Percentiles rank a stretch among this genome's conserved stretches.
These are phyloP conservation scores for Torulaspora indica DNA, from an alignment of 805 yeast genomes.

Conservation along the genomic window DNA sequence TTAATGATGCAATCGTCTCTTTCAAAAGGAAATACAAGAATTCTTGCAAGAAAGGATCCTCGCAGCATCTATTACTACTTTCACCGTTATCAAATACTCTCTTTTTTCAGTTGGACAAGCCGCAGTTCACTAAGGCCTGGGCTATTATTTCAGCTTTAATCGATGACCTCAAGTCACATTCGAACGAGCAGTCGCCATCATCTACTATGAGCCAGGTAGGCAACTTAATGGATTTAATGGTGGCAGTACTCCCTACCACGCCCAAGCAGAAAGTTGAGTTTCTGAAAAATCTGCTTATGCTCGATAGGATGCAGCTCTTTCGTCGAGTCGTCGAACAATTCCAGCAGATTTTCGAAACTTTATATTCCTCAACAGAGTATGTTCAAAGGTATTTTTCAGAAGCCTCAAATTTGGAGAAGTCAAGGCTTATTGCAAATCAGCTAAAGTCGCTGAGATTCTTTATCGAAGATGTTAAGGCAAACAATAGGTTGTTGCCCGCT, in stretches of 20 bases:
- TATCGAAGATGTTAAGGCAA: slow-evolving; percentile 44
- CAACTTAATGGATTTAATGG: slow-evolving; percentile 42
- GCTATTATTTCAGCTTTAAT: slow-evolving; percentile 22
- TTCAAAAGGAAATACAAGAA: slow-evolving; percentile 37
- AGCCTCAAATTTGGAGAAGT: slow-evolving; percentile 49
- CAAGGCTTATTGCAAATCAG: slow-evolving; percentile 52
- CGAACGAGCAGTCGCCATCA: slow-evolving; percentile 16
- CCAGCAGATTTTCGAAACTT: slow-evolving; percentile 39
- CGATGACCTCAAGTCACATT: slow-evolving; percentile 22
- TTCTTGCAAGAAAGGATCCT: slow-evolving; percentile 2
- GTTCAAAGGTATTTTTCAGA: slow-evolving; percentile 47
- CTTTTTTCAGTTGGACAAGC: slow-evolving; percentile 48
- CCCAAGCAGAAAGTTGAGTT: slow-evolving; percentile 40
- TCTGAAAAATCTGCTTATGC: slow-evolving; percentile 35
- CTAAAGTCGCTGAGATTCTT: slow-evolving; percentile 47
- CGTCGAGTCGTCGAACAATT: slow-evolving; percentile 36
- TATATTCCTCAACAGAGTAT: slow-evolving; percentile 33
- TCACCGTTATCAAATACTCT: slow-evolving; percentile 59
- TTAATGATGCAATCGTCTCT: slow-evolving; percentile 28
- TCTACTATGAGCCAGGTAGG: slow-evolving; percentile 24
- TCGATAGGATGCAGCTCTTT: slow-evolving; percentile 37
- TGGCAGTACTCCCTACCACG: slow-evolving; percentile 51
- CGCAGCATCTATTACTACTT: slow-evolving; percentile 40
- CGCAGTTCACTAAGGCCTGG: slow-evolving; percentile 46
- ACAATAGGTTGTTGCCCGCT: slow-evolving; percentile 5